Evolutionary conservation across 2,329 filamentous ascomycete species (phyloP).

Genomic region (Zymoseptoria brevis): DNA sequence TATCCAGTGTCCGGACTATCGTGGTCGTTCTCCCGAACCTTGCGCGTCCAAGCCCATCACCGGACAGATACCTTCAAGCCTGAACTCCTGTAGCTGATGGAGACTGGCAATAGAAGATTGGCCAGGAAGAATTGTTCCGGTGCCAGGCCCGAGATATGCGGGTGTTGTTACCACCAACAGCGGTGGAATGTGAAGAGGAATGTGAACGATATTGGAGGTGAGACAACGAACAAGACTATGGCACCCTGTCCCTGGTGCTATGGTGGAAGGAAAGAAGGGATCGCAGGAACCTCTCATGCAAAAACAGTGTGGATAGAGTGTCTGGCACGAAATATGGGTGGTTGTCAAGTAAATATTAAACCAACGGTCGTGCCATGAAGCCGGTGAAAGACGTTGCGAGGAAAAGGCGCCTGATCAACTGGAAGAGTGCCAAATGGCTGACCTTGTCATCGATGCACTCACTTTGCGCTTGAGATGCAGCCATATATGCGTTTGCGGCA

Average conservation of each 20-base stretch:
- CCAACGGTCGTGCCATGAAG: conserved; percentile 1
- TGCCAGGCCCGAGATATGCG: not conserved
- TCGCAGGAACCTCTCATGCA: not conserved
- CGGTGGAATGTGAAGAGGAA: not conserved
- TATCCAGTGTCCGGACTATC: conserved; percentile 2
- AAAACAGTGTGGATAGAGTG: not conserved
- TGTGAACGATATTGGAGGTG: not conserved
- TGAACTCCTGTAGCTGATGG: not conserved
- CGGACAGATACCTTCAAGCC: not conserved
- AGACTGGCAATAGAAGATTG: not conserved
- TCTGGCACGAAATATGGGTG: conserved; percentile 2
- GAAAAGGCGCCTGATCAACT: not conserved
- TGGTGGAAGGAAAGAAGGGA: not conserved
- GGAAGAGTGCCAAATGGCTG: not conserved
- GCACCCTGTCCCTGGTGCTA: not conserved
- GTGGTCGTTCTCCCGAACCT: conserved; percentile 2
- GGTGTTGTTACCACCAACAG: not conserved
- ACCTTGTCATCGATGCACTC: not conserved
- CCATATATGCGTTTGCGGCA: not conserved
- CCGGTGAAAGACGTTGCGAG: conserved; percentile 8
- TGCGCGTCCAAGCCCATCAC: conserved; percentile 3
- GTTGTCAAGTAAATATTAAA: conserved; percentile 1
- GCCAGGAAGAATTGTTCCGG: not conserved
- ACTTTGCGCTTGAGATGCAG: not conserved
- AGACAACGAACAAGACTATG: not conserved